phyloP scores from a whole-genome alignment of 306 rosid genomes.

The Comarum palustre region DNA sequence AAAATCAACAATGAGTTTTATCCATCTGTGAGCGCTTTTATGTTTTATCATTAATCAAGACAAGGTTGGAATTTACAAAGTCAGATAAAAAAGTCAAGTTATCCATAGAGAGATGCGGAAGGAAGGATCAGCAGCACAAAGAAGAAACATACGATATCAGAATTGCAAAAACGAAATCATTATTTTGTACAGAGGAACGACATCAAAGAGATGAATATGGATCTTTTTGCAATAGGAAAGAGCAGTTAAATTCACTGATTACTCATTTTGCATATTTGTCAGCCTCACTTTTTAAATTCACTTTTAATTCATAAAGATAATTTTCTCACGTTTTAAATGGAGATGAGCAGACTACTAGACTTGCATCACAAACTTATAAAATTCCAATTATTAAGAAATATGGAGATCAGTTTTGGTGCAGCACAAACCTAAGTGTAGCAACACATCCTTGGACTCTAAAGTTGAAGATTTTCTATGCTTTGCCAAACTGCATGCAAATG shows the following conservation, averaged over 20 bases:
- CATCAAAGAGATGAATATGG: not conserved
- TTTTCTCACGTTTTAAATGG: not conserved
- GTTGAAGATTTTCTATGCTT: constrained; percentile 94
- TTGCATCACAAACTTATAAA: constrained; percentile 11
- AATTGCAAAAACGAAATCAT: not conserved
- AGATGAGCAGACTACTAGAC: not conserved
- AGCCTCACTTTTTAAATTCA: not conserved
- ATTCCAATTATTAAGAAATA: constrained; percentile 11
- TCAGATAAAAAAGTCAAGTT: not conserved
- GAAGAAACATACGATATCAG: not conserved
- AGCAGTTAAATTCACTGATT: not conserved
- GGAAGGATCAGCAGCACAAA: constrained; percentile 1
- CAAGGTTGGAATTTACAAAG: not conserved
- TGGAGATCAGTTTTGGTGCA: constrained; percentile 14
- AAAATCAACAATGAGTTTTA: not conserved
- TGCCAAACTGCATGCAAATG: constrained; percentile 88
- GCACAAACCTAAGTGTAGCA: constrained; percentile 83
- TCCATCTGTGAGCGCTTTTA: constrained; percentile 1
- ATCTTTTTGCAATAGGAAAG: not conserved
- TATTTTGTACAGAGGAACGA: not conserved
- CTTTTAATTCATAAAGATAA: not conserved
- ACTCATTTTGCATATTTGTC: not conserved
- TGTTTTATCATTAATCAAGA: not conserved
- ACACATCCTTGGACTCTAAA: constrained; percentile 86
- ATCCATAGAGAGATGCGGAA: not conserved